Evolutionary conservation across 2,329 filamentous ascomycete species (phyloP), one percentile per base, ranked within the genome.

Genomic region (Trichoderma koningii): DNA sequence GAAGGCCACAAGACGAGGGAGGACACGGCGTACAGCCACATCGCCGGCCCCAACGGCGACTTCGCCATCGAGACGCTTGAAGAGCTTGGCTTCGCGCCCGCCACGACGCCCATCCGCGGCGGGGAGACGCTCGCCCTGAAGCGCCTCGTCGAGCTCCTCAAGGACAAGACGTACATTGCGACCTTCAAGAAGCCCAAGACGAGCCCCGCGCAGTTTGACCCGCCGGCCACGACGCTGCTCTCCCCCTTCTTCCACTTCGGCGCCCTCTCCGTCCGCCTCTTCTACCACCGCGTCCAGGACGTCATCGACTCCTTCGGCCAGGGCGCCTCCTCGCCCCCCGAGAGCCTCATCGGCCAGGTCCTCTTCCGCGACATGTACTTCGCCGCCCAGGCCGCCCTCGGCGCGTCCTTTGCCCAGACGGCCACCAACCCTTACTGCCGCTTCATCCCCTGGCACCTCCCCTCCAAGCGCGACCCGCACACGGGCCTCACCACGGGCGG

Each of bases 281-380:
- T 93, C 74, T 93, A 90, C 76, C 91, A 89, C 86, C 82, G 85
- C 26, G 86, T 87, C 0, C 83, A 87, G 71, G 86, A 87, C 28
- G 81, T 89, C 1, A 81, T 90, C 2, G 77, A 83, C 5, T 77
- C 79, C 12, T 86, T 85, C 70, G 83, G 83, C 41, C 80, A 81
- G 41, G 81, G 80, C 2, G 84, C 84, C 3, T 88, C 86, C 7
- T 78, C 80, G 28, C 86, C 88, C 0, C 90, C 90, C 0, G 86
- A 85, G n/a, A 90, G 86, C 67, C 75, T 93, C 17, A 87, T 83
- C 0, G 90, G 90, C 3, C 90, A 93, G 70, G 76, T 93, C 1
- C 79, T 92, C 12, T 93, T 93, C 74, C 83, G 90, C 17, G 90
- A 93, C 73, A 93, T 93, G 90, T 93, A 93, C 75, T 93, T 93